Conservation (phyloP, 495 filamentous ascomycete genomes). For the Hypoxylon subgilvum region DNA sequence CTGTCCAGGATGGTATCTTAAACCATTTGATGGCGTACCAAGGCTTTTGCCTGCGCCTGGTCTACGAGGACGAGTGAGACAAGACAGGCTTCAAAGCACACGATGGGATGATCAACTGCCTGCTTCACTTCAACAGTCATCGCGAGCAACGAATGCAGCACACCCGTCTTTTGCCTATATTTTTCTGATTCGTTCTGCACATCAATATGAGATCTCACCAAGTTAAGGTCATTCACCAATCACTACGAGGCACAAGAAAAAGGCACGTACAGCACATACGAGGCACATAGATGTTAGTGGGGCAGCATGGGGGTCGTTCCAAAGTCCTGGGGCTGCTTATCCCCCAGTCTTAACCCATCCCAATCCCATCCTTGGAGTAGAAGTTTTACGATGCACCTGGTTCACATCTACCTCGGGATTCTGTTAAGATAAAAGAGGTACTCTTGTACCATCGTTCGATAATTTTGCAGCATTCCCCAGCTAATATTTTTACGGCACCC, state of each 20-base stretch:
- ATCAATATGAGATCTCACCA: too few relatives aligned
- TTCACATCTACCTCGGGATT: constrained; percentile 12
- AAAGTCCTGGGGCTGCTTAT: constrained; percentile 23
- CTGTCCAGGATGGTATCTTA: constrained; percentile 13
- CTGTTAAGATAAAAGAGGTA: constrained; percentile 30
- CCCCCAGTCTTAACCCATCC: constrained; percentile 13
- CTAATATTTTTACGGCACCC: background rate
- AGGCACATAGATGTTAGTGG: constrained; percentile 19
- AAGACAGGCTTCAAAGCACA: too few relatives aligned
- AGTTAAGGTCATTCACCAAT: constrained; percentile 7
- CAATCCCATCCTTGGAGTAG: background rate
- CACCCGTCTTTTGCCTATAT: background rate
- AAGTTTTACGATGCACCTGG: constrained; percentile 6
- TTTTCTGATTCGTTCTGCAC: too few relatives aligned
- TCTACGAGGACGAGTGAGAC: constrained; percentile 7
- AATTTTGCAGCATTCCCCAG: constrained; percentile 4
- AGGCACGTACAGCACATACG: background rate
- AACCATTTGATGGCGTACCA: constrained; percentile 29
- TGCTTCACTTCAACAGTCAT: too few relatives aligned
- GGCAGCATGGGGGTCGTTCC: constrained; percentile 17
- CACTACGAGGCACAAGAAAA: background rate
- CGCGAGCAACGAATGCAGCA: too few relatives aligned
- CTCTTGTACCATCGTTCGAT: constrained; percentile 1
- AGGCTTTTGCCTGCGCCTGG: constrained; percentile 17
- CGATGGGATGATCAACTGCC: too few relatives aligned